Evolutionary conservation across 352 stramenopile species (phyloP).

Genomic region (Pythium oligandrum): DNA sequence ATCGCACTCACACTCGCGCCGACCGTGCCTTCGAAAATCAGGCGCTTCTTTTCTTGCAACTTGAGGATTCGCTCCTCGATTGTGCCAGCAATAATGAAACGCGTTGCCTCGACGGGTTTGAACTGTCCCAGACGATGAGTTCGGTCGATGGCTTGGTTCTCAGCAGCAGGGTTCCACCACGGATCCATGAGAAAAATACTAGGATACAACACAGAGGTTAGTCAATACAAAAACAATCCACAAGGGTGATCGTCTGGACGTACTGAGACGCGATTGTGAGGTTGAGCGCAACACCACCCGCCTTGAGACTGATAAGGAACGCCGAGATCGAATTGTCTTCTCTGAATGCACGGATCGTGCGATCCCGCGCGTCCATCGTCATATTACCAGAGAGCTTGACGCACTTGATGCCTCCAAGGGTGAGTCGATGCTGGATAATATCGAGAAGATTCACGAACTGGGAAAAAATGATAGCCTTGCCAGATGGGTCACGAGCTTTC

Average conservation of each 20-base stretch:
- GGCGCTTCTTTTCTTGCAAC: constrained; percentile 90
- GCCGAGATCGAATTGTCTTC: constrained; percentile 92
- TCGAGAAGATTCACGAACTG: constrained; percentile 99
- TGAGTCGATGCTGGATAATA: constrained; percentile 95
- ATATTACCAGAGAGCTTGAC: constrained; percentile 92
- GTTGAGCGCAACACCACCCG: constrained; percentile 98
- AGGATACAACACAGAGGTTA: constrained; percentile 9
- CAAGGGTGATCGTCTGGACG: constrained; percentile 8
- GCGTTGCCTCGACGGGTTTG: constrained; percentile 94
- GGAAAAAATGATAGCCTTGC: constrained; percentile 99
- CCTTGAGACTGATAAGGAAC: constrained; percentile 98
- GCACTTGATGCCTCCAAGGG: constrained; percentile 82
- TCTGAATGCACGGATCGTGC: constrained; percentile 72
- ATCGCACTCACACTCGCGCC: constrained; percentile 88
- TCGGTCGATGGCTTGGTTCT: constrained; percentile 95
- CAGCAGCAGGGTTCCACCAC: constrained; percentile 98
- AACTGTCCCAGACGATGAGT: constrained; percentile 98
- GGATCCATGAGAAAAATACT: constrained; percentile 97
- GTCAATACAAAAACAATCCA: not conserved
- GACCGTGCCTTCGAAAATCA: constrained; percentile 99
- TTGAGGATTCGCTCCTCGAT: constrained; percentile 98
- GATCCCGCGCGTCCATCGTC: constrained; percentile 81
- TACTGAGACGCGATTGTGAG: constrained; percentile 96
- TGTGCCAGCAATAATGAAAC: constrained; percentile 97
- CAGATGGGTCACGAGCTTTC: constrained; percentile 88